phyloP scores from a whole-genome alignment of 257 asterid genomes.

The Ilex asprella region DNA sequence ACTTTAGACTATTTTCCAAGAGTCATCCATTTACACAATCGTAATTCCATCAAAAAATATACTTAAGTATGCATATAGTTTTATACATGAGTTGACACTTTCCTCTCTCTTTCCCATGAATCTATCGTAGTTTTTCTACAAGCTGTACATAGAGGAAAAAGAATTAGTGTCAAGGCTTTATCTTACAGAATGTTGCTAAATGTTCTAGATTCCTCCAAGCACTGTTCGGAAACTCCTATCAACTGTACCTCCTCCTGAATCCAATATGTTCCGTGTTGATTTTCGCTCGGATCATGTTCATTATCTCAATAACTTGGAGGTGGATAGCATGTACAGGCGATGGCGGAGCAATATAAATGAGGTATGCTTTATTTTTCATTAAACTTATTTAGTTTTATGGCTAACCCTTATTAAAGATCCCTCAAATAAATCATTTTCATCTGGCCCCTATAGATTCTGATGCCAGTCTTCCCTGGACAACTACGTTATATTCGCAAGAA shows the following conservation, averaged over 20 bases:
- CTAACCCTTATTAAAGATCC: background rate
- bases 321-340: constrained; percentile 81
- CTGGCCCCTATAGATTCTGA: constrained; percentile 56
- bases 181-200: constrained; percentile 19
- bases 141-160: no score
- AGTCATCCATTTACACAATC: no score
- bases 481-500: constrained; percentile 94
- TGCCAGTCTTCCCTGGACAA: constrained; percentile 99
- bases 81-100: no score
- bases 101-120: no score
- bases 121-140: background rate
- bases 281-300: constrained; percentile 90
- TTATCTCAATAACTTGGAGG: constrained; percentile 89
- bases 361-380: constrained; percentile 31
- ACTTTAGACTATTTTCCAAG: no score
- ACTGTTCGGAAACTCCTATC: constrained; percentile 76
- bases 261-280: constrained; percentile 74
- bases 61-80: no score
- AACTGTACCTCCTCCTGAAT: constrained; percentile 75
- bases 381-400: constrained; percentile 6
- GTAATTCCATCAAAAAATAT: no score
- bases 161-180: background rate
- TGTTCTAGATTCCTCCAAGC: constrained; percentile 66
- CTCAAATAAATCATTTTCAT: constrained; percentile 14
- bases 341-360: constrained; percentile 95